A percentile compares a stretch with the other conserved stretches of the same genome.
phyloP scores from a whole-genome alignment of 2,329 filamentous ascomycete genomes.

The Penicillium sp. region DNA sequence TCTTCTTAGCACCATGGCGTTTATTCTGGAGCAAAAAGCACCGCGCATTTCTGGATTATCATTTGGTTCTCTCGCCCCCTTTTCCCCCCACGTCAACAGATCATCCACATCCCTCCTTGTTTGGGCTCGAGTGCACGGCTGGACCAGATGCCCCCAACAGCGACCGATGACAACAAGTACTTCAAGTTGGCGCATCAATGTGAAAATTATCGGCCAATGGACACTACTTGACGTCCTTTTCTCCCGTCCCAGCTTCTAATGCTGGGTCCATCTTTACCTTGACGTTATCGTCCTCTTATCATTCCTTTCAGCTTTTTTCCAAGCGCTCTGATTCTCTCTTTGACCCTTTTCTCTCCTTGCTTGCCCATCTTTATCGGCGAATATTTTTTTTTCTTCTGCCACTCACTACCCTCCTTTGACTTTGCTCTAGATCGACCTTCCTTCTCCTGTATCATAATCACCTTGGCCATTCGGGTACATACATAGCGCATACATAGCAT shows the following conservation, averaged over 20 bases:
- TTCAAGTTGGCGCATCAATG: conserved; percentile 5
- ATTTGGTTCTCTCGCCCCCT: conserved; percentile 3
- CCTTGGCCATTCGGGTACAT: conserved; percentile 18
- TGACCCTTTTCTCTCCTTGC: background rate
- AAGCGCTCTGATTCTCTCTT: background rate
- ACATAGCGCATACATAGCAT: conserved; percentile 28
- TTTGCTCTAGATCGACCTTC: conserved; percentile 16
- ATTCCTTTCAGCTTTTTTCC: background rate
- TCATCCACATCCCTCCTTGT: conserved; percentile 6
- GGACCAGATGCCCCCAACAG: conserved; percentile 20
- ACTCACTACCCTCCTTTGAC: conserved; percentile 14
- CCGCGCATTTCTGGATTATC: conserved; percentile 18
- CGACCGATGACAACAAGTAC: conserved; percentile 5
- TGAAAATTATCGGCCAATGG: background rate
- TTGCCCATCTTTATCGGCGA: background rate
- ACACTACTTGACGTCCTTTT: background rate
- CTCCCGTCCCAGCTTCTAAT: background rate
- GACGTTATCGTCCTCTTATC: background rate
- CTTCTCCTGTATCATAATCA: conserved; percentile 30
- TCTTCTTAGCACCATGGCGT: conserved; percentile 22
- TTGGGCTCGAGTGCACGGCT: conserved; percentile 22
- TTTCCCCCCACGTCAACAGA: background rate
- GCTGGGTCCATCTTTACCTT: background rate
- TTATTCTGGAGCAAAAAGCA: conserved; percentile 24
- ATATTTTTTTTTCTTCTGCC: conserved; percentile 8